Evolutionary conservation across 495 filamentous ascomycete species (phyloP).

Genomic region (Xylaria castorea): DNA sequence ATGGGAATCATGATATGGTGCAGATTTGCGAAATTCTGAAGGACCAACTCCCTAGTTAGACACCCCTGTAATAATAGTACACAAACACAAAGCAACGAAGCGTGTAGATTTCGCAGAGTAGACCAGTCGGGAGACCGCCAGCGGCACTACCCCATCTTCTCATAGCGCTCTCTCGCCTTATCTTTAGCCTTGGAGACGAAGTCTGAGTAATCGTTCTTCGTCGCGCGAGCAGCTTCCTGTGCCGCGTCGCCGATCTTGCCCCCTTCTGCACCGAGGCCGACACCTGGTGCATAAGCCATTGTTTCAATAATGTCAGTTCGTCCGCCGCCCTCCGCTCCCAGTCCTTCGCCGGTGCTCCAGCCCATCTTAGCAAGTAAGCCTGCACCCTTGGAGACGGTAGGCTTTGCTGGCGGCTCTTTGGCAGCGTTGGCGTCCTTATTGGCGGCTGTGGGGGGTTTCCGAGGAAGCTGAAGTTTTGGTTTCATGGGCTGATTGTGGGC

Average conservation of each 20-base stretch:
- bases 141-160: conserved; percentile 59
- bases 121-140: background rate
- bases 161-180: conserved; percentile 79
- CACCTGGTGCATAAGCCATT: conserved; percentile 80
- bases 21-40: background rate
- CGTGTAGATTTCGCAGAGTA: background rate
- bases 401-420: conserved; percentile 37
- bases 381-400: conserved; percentile 77
- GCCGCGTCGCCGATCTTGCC: conserved; percentile 83
- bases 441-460: conserved; percentile 40
- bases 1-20: background rate
- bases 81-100: background rate
- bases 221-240: conserved; percentile 78
- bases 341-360: conserved; percentile 78
- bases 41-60: background rate
- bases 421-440: conserved; percentile 35
- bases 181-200: conserved; percentile 82
- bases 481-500: conserved; percentile 73
- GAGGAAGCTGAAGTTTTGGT: conserved; percentile 50
- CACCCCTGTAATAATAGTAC: conserved; percentile 4
- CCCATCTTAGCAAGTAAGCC: conserved; percentile 90
- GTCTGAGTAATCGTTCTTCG: conserved; percentile 69
- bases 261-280: conserved; percentile 84
- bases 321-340: conserved; percentile 81
- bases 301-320: conserved; percentile 78